Percentiles rank a stretch among this genome's conserved stretches.
These are phyloP conservation scores for Thalassiosira pacifica DNA, from an alignment of 352 stramenopile genomes.

Conservation along the genomic window DNA sequence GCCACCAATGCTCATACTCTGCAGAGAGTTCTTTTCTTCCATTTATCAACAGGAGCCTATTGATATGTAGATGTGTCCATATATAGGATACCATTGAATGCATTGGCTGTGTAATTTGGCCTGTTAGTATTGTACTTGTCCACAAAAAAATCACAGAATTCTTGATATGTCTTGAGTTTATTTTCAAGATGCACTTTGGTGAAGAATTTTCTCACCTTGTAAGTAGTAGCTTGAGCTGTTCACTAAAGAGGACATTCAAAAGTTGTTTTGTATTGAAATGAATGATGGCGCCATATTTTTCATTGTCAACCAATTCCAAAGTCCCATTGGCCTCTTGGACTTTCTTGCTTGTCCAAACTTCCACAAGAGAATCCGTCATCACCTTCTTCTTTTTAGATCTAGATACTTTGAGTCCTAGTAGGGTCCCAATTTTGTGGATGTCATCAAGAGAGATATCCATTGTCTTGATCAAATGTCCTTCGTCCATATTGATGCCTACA, in stretches of 20 bases:
- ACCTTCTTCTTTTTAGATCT: background rate
- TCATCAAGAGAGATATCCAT: background rate
- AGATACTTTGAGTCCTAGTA: background rate
- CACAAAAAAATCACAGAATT: background rate
- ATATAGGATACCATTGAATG: background rate
- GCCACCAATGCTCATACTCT: background rate
- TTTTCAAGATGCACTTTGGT: background rate
- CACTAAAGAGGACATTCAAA: background rate
- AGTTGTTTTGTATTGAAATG: background rate
- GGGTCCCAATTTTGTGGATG: background rate
- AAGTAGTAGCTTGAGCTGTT: background rate
- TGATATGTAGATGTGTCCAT: background rate
- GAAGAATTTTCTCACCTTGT: background rate
- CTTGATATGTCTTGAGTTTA: background rate
- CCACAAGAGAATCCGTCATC: background rate
- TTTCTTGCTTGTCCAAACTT: background rate
- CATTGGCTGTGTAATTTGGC: background rate
- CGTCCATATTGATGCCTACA: background rate
- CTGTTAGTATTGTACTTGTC: background rate
- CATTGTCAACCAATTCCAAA: background rate
- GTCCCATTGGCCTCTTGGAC: background rate
- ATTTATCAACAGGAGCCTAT: background rate
- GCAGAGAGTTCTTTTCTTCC: background rate
- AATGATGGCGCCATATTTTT: background rate
- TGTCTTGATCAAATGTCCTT: background rate